Base-by-base conservation (phyloP, 768 basidiomycete species). In the Aureoboletus auriporus region DNA sequence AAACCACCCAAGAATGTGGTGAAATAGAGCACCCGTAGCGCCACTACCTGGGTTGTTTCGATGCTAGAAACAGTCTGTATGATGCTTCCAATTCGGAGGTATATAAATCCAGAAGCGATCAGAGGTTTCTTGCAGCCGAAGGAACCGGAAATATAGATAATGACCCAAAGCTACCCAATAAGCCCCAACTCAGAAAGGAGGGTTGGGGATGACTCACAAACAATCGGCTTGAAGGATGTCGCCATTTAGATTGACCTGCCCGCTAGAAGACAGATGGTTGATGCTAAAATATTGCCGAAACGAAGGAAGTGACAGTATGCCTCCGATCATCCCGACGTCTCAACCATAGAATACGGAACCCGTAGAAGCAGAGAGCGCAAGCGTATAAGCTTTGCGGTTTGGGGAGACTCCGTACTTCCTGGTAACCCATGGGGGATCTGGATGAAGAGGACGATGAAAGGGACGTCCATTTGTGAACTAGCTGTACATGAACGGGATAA, bases 1-100 rank as follows among this genome's bases (percentile, higher is more conserved):
- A 83, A 67, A 16, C 85, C 84, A 6, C 77, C 73, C 0, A 86
- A 46, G 63, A 84, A 84, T 5, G 80, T 71, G 44, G 74, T 68
- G 54, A 74, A 74, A 52, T 73, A 76, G 33, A 76, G 66, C 7
- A 75, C 68, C 8, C 58, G 58, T 9, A 75, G 58, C 10, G 62
- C 73, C 3, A 70, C 67, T 6, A 28, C 44, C 46, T 55, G 62
- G 36, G 58, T 67, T 50, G 62, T 71, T n/a, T 75, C 73, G 1
- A 78, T 49, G 1, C 76, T 75, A 17, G 67, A 66, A 42, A 78
- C 48, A n/a, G 65, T 63, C 52, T 80, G 78, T 27, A 80, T 58
- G n/a, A 71, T 29, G 47, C 75, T 76, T 29, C 79, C 78, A 27
- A 79, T 48, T n/a, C n/a, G n/a, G 46, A 77, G 42, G 58, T 73